These are phyloP conservation scores for Moesziomyces aphidis DNA, from an alignment of 1,284 basidiomycete genomes.

Conservation along the genomic window DNA sequence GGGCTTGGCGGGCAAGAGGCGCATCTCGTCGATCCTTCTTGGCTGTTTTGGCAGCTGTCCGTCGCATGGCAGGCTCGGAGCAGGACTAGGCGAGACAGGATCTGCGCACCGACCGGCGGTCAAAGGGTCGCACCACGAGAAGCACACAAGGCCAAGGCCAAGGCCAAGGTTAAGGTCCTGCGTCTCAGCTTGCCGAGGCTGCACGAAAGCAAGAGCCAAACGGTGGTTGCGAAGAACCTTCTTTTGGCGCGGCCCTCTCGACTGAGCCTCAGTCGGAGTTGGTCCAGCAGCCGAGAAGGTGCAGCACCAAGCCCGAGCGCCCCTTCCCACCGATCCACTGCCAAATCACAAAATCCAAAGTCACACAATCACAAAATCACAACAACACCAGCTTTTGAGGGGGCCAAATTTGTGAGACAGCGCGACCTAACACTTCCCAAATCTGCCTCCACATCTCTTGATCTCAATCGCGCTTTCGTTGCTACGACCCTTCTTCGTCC, in stretches of 20 bases:
- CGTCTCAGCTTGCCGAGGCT: too few relatives aligned
- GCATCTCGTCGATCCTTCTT: not conserved
- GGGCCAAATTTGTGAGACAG: too few relatives aligned
- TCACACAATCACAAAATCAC: not conserved
- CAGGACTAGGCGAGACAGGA: not conserved
- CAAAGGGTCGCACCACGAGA: not conserved
- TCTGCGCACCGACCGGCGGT: not conserved
- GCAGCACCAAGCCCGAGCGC: not conserved
- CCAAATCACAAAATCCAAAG: not conserved
- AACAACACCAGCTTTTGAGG: too few relatives aligned
- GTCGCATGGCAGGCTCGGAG: not conserved
- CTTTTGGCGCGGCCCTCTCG: not conserved
- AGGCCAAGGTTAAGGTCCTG: too few relatives aligned
- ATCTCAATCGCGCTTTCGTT: not conserved
- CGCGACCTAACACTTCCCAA: too few relatives aligned
- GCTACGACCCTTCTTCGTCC: not conserved
- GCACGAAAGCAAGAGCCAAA: too few relatives aligned
- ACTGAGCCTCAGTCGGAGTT: not conserved
- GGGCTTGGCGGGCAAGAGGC: not conserved
- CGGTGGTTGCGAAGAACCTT: not conserved
- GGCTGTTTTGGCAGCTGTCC: not conserved
- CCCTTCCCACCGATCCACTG: too few relatives aligned
- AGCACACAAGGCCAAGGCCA: too few relatives aligned
- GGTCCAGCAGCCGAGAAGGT: not conserved
- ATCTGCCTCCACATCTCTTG: too few relatives aligned